phyloP scores from a whole-genome alignment of 1,284 basidiomycete species.

The Phylloboletellus chloephorus region DNA sequence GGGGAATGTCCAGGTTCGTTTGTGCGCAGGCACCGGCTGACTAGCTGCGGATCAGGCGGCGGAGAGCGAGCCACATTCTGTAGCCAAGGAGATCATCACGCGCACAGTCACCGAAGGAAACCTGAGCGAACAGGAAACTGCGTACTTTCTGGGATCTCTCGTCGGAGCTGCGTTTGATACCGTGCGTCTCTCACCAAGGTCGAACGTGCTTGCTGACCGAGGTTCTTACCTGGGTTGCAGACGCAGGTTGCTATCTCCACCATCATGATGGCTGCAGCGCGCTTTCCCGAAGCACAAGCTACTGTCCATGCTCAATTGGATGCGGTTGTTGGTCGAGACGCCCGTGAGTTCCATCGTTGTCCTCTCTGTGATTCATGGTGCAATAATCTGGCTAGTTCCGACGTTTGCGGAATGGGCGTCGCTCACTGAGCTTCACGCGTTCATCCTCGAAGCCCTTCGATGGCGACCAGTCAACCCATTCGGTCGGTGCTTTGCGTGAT shows the following conservation, averaged over 20 bases:
- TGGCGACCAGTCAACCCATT: slow-evolving; percentile 29
- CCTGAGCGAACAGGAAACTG: slow-evolving; percentile 48
- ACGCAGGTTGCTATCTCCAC: slow-evolving; percentile 58
- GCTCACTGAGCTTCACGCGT: slow-evolving; percentile 25
- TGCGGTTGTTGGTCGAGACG: slow-evolving; percentile 46
- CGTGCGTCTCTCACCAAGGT: slow-evolving; percentile 20
- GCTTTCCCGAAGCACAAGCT: slow-evolving; percentile 50
- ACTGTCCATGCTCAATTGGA: slow-evolving; percentile 59
- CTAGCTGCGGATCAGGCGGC: slow-evolving; percentile 5
- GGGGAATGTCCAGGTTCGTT: background rate
- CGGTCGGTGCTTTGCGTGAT: slow-evolving; percentile 9
- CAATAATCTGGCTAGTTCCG: slow-evolving; percentile 14
- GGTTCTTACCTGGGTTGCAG: slow-evolving; percentile 15
- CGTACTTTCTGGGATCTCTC: slow-evolving; percentile 58
- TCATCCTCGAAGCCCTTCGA: slow-evolving; percentile 24
- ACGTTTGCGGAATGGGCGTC: slow-evolving; percentile 22
- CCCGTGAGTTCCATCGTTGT: slow-evolving; percentile 31
- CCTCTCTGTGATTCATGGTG: background rate
- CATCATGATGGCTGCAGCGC: slow-evolving; percentile 60
- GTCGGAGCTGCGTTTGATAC: slow-evolving; percentile 63
- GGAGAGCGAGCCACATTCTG: slow-evolving; percentile 16
- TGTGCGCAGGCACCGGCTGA: too few relatives aligned
- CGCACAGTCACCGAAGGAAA: slow-evolving; percentile 41
- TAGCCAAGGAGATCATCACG: slow-evolving; percentile 53
- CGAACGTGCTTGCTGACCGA: background rate